phyloP scores from a whole-genome alignment of 2,329 filamentous ascomycete genomes.

The Neonectria coccinea region DNA sequence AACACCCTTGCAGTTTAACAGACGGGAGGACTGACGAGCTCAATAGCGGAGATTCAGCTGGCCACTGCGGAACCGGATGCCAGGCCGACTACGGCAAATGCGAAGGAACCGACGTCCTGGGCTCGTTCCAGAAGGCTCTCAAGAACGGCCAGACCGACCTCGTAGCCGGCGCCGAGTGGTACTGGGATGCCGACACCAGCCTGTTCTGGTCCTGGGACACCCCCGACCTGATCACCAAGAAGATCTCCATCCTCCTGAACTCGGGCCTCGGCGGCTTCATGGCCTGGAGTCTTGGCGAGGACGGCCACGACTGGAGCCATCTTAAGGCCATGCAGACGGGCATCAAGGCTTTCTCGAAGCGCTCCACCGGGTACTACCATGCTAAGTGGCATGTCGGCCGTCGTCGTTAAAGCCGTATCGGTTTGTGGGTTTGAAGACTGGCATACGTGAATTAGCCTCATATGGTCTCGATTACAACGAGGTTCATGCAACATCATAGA shows the following conservation, averaged over 20 bases:
- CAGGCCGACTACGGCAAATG: slow-evolving; percentile 37
- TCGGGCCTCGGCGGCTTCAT: slow-evolving; percentile 62
- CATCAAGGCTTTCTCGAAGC: slow-evolving; percentile 20
- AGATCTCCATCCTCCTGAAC: slow-evolving; percentile 59
- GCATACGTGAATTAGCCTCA: not conserved
- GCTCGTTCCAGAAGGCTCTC: slow-evolving; percentile 56
- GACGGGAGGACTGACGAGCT: not conserved
- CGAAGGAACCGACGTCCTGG: slow-evolving; percentile 34
- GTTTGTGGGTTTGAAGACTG: not conserved
- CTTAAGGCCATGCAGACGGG: slow-evolving; percentile 55
- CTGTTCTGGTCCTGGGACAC: slow-evolving; percentile 70
- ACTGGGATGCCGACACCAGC: slow-evolving; percentile 58
- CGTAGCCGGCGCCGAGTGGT: slow-evolving; percentile 66
- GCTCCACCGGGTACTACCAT: not conserved
- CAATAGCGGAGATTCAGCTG: slow-evolving; percentile 34
- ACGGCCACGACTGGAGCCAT: slow-evolving; percentile 57
- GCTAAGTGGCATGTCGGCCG: not conserved
- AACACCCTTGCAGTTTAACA: not conserved
- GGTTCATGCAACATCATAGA: not conserved
- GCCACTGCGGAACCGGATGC: slow-evolving; percentile 39
- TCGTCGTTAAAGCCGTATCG: not conserved
- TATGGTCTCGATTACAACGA: not conserved
- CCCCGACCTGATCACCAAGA: slow-evolving; percentile 58
- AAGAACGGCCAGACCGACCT: slow-evolving; percentile 57
- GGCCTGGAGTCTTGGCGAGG: slow-evolving; percentile 66